A percentile compares a stretch with the other conserved stretches of the same genome.
Conservation (phyloP, 306 rosid species). For the Trifolium repens region DNA sequence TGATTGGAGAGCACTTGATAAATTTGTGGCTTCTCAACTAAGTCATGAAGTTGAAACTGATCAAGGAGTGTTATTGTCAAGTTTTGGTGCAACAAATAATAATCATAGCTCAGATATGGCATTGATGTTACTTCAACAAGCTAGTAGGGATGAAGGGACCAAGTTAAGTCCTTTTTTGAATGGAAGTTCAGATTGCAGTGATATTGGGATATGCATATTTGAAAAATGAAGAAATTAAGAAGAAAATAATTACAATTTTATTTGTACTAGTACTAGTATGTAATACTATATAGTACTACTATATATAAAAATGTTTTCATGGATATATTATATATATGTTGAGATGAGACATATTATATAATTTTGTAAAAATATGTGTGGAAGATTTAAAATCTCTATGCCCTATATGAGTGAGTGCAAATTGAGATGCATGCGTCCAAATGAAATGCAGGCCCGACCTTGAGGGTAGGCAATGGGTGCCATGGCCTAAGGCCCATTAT, state of each 20-base stretch:
- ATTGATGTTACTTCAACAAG: slow-evolving; percentile 65
- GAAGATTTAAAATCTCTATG: slow-evolving; percentile 53
- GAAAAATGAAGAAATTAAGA: slow-evolving; percentile 55
- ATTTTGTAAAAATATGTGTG: slow-evolving; percentile 55
- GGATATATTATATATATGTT: slow-evolving; percentile 31
- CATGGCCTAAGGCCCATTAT: too few relatives aligned
- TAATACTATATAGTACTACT: slow-evolving; percentile 34
- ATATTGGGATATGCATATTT: slow-evolving; percentile 92
- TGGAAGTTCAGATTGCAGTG: slow-evolving; percentile 64
- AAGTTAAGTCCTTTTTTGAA: slow-evolving; percentile 52
- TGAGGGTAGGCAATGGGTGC: too few relatives aligned
- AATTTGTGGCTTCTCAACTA: slow-evolving; percentile 96
- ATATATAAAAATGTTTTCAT: slow-evolving; percentile 42
- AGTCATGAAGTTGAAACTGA: slow-evolving; percentile 68
- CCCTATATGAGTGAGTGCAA: slow-evolving; percentile 12
- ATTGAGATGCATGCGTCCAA: slow-evolving; percentile 40
- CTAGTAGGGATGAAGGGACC: slow-evolving; percentile 53
- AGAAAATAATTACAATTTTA: background rate
- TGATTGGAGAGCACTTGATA: slow-evolving; percentile 96
- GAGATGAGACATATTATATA: slow-evolving; percentile 43
- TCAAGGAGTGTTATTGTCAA: slow-evolving; percentile 37
- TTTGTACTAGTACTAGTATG: background rate
- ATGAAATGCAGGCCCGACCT: too few relatives aligned
- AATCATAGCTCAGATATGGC: slow-evolving; percentile 46
- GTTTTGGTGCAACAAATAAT: slow-evolving; percentile 54